A percentile compares a stretch with the other conserved stretches of the same genome.
Evolutionary conservation across 73 alveolate genomes (phyloP).

Genomic region (Paramecium pentaurelia): DNA sequence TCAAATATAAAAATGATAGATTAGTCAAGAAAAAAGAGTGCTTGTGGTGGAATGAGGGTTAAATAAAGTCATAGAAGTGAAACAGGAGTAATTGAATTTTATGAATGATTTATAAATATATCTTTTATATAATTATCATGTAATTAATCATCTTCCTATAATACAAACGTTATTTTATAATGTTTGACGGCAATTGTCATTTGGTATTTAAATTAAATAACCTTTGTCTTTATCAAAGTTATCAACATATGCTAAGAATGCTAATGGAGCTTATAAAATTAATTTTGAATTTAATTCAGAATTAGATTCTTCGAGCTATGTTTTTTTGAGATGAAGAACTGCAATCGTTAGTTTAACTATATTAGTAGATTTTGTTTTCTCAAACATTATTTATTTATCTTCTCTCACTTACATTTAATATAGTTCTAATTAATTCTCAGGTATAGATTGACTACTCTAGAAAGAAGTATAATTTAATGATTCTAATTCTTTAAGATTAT

Average conservation of each 20-base stretch:
- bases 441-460: neutral
- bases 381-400: neutral
- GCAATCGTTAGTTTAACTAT: neutral
- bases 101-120: neutral
- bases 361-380: neutral
- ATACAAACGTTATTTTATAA: conserved; percentile 26
- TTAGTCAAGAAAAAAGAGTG: conserved; percentile 18
- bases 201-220: neutral
- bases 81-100: conserved; percentile 36
- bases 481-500: neutral
- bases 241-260: conserved; percentile 29
- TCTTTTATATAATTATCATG: neutral
- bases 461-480: neutral
- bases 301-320: neutral
- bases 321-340: conserved; percentile 3
- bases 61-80: conserved; percentile 24
- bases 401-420: conserved; percentile 25
- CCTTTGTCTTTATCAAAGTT: neutral
- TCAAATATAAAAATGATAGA: conserved; percentile 24
- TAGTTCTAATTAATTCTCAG: neutral
- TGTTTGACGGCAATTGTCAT: neutral
- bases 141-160: neutral
- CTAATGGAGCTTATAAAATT: conserved; percentile 23
- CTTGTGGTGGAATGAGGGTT: neutral
- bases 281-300: neutral